Evolutionary conservation across 768 basidiomycete species (phyloP).

Genomic region (Lentinula aciculospora): DNA sequence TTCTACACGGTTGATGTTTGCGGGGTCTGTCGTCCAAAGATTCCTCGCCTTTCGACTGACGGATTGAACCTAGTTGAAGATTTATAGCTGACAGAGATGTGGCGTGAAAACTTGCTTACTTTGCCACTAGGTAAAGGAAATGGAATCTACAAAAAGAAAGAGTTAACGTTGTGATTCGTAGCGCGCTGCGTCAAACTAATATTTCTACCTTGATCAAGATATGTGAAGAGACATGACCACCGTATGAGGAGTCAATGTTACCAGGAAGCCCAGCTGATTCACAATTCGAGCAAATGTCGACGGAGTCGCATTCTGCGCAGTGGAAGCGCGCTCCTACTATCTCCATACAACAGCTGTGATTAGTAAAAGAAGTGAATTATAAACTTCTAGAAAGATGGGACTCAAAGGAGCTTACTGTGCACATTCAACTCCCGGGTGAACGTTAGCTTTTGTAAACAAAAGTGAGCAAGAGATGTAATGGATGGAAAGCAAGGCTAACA

Average conservation of each 20-base stretch:
- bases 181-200: neutral
- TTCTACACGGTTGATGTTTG: constrained; percentile 43
- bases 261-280: constrained; percentile 84
- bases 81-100: neutral
- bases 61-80: constrained; percentile 40
- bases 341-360: constrained; percentile 72
- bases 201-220: constrained; percentile 84
- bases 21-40: constrained; percentile 75
- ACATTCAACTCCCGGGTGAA: constrained; percentile 80
- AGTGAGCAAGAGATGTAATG: neutral
- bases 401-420: constrained; percentile 57
- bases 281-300: constrained; percentile 85
- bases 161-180: too few relatives aligned
- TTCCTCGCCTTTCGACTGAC: constrained; percentile 71
- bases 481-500: constrained; percentile 37
- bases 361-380: neutral
- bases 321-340: constrained; percentile 92
- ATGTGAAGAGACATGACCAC: constrained; percentile 78
- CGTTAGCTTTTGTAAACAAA: constrained; percentile 54
- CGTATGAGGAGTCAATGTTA: constrained; percentile 70
- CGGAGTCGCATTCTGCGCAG: constrained; percentile 80
- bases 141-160: constrained; percentile 59
- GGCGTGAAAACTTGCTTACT: constrained; percentile 30
- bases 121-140: constrained; percentile 71
- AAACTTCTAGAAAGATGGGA: neutral